Conservation (phyloP, 108 stramenopile species). For the Seminavis robusta region DNA sequence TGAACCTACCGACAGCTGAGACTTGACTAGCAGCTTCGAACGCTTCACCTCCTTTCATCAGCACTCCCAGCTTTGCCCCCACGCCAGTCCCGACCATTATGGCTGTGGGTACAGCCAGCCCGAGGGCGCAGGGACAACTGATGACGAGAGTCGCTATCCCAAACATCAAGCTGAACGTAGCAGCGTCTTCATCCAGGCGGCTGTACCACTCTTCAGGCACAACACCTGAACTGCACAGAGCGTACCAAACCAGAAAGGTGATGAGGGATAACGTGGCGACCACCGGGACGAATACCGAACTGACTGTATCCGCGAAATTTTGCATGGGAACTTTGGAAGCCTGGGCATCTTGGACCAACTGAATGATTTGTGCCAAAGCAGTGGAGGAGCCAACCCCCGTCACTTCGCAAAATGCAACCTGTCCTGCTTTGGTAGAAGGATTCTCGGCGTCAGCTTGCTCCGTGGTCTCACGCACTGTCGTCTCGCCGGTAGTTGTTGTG, state of each 20-base stretch:
- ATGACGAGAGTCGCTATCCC: slow-evolving; percentile 91
- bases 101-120: slow-evolving; percentile 94
- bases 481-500: too few relatives aligned
- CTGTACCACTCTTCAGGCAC: slow-evolving; percentile 37
- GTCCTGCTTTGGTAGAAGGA: neutral
- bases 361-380: slow-evolving; percentile 77
- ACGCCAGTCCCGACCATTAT: slow-evolving; percentile 93
- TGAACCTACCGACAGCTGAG: too few relatives aligned
- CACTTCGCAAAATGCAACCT: slow-evolving; percentile 50
- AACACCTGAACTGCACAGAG: slow-evolving; percentile 26
- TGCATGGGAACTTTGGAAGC: slow-evolving; percentile 86
- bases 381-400: slow-evolving; percentile 77
- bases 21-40: slow-evolving; percentile 86
- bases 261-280: slow-evolving; percentile 60
- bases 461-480: too few relatives aligned
- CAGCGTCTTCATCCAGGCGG: slow-evolving; percentile 21
- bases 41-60: slow-evolving; percentile 97
- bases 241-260: slow-evolving; percentile 72
- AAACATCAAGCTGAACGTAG: slow-evolving; percentile 51
- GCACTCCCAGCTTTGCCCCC: slow-evolving; percentile 88
- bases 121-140: slow-evolving; percentile 96
- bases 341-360: slow-evolving; percentile 95
- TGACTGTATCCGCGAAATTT: slow-evolving; percentile 84
- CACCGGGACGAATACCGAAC: slow-evolving; percentile 89
- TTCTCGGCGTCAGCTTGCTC: neutral